These are phyloP conservation scores for Fusarium sp. DNA, from an alignment of 2,329 filamentous ascomycete species.

Conservation along the genomic window DNA sequence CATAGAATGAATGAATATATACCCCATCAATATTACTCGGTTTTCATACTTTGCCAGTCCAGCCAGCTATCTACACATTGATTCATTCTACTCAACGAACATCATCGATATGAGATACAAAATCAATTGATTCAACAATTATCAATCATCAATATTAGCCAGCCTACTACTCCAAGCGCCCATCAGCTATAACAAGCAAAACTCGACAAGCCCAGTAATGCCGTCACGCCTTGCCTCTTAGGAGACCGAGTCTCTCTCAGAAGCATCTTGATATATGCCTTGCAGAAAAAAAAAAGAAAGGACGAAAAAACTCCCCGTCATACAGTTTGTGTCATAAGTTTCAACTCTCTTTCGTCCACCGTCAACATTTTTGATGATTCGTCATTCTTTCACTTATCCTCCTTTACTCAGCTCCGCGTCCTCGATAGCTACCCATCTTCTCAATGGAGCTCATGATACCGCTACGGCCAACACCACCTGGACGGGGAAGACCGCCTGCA, in stretches of 20 bases:
- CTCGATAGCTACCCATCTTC: slow-evolving; percentile 79
- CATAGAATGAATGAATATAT: slow-evolving; percentile 23
- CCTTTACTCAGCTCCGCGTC: slow-evolving; percentile 51
- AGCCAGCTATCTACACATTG: background rate
- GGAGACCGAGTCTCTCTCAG: slow-evolving; percentile 10
- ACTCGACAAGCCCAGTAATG: slow-evolving; percentile 18
- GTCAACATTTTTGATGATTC: slow-evolving; percentile 17
- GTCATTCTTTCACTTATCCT: background rate
- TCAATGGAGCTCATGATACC: slow-evolving; percentile 89
- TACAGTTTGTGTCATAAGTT: slow-evolving; percentile 43
- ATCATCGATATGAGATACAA: slow-evolving; percentile 5
- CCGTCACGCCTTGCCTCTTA: slow-evolving; percentile 25
- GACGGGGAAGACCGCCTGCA: slow-evolving; percentile 60
- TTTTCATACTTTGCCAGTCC: background rate
- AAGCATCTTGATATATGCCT: slow-evolving; percentile 27
- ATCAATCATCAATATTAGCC: slow-evolving; percentile 24
- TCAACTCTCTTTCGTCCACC: slow-evolving; percentile 17
- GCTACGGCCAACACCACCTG: slow-evolving; percentile 66
- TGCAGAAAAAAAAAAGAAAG: slow-evolving; percentile 15
- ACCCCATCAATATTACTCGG: background rate
- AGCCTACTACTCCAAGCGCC: slow-evolving; percentile 21
- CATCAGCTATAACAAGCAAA: slow-evolving; percentile 20
- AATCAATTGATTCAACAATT: slow-evolving; percentile 19
- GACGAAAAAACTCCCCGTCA: slow-evolving; percentile 30
- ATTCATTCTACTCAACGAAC: background rate